A percentile compares a stretch with the other conserved stretches of the same genome.
Evolutionary conservation across 2,329 filamentous ascomycete species (phyloP).

Genomic region (Lasiodiplodia sp.): DNA sequence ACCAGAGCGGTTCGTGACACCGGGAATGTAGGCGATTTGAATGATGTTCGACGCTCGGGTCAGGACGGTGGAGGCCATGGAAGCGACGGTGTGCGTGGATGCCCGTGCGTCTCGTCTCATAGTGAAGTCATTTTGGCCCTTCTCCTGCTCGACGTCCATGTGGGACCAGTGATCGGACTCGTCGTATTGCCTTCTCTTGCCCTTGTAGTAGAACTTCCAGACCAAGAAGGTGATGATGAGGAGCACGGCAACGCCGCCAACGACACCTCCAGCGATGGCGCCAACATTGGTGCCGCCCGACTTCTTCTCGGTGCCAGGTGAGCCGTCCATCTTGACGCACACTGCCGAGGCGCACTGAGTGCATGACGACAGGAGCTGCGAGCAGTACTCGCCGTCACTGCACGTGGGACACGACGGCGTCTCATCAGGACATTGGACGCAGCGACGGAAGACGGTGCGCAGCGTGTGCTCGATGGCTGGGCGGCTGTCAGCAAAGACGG

Average conservation of each 20-base stretch:
- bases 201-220: slow-evolving; percentile 88
- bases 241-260: slow-evolving; percentile 81
- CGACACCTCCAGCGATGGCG: slow-evolving; percentile 88
- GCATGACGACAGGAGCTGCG: slow-evolving; percentile 66
- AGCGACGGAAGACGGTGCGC: slow-evolving; percentile 63
- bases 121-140: slow-evolving; percentile 63
- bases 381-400: slow-evolving; percentile 62
- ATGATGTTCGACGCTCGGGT: slow-evolving; percentile 98
- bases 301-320: slow-evolving; percentile 43
- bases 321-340: slow-evolving; percentile 57
- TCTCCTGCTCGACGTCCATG: slow-evolving; percentile 64
- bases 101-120: slow-evolving; percentile 68
- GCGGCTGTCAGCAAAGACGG: slow-evolving; percentile 3
- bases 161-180: slow-evolving; percentile 65
- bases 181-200: slow-evolving; percentile 69
- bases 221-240: slow-evolving; percentile 79
- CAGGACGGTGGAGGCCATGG: slow-evolving; percentile 92
- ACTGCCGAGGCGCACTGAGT: slow-evolving; percentile 64
- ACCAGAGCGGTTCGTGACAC: slow-evolving; percentile 89
- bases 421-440: slow-evolving; percentile 61
- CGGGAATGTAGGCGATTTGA: slow-evolving; percentile 98
- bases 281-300: slow-evolving; percentile 70
- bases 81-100: slow-evolving; percentile 85
- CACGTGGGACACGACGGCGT: slow-evolving; percentile 69
- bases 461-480: slow-evolving; percentile 47